Conservation (phyloP, 2,329 filamentous ascomycete species). For the Geosmithia putterillii region DNA sequence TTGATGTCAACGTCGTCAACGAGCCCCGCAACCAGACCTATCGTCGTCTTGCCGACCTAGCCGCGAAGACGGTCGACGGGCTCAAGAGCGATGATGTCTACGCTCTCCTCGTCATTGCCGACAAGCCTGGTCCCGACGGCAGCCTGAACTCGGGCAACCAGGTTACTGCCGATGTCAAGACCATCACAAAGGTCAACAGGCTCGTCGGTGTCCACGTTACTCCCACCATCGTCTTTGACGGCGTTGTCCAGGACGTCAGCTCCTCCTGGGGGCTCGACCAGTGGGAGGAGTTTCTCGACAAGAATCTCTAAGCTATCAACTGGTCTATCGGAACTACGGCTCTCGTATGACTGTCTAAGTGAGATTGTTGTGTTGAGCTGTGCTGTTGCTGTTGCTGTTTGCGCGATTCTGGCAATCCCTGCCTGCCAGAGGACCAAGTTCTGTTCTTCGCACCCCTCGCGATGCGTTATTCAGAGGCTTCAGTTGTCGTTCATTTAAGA, state of each 20-base stretch:
- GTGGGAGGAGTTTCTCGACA: conserved; percentile 73
- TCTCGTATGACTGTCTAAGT: no score
- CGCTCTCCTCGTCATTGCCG: conserved; percentile 53
- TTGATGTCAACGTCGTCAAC: conserved; percentile 73
- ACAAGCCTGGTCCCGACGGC: conserved; percentile 55
- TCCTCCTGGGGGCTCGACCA: conserved; percentile 68
- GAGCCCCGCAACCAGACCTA: conserved; percentile 83
- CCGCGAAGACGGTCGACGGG: conserved; percentile 39
- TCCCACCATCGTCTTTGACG: conserved; percentile 81
- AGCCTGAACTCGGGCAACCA: conserved; percentile 66
- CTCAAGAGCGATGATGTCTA: conserved; percentile 61
- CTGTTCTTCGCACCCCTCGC: no score
- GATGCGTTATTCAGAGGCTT: no score
- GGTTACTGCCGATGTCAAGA: conserved; percentile 76
- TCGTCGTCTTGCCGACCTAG: conserved; percentile 63
- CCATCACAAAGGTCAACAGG: conserved; percentile 68
- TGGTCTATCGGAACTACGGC: no score
- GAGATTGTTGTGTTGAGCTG: no score
- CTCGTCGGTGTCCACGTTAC: conserved; percentile 79
- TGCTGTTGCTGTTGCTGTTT: no score
- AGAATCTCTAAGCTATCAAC: no score
- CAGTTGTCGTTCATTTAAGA: not conserved
- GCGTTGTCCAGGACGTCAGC: conserved; percentile 62
- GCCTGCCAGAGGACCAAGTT: no score
- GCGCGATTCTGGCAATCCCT: no score